phyloP scores from a whole-genome alignment of 1,284 basidiomycete species.

The Volvariella surrecta region DNA sequence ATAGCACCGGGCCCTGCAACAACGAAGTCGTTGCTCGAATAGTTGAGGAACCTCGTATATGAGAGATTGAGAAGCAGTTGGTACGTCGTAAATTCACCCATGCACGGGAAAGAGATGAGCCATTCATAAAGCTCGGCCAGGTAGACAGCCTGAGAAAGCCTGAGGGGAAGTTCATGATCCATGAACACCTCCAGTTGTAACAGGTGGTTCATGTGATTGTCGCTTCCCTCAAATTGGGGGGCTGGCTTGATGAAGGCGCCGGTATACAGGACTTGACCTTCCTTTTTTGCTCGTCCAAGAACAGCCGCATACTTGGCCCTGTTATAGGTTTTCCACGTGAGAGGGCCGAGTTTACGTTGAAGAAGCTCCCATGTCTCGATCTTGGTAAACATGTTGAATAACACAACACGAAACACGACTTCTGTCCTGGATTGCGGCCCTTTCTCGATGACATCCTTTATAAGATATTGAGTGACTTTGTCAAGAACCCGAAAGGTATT shows the following conservation, averaged over 20 bases:
- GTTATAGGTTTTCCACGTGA: conserved; percentile 43
- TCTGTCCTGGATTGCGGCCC: conserved; percentile 46
- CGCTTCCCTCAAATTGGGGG: conserved; percentile 30
- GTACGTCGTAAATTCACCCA: conserved; percentile 54
- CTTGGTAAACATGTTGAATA: conserved; percentile 54
- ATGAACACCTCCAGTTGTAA: conserved; percentile 48
- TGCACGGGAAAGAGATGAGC: conserved; percentile 44
- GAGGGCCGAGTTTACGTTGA: conserved; percentile 33
- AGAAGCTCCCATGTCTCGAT: conserved; percentile 56
- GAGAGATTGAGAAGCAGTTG: conserved; percentile 49
- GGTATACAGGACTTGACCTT: conserved; percentile 41
- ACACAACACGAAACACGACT: conserved; percentile 48
- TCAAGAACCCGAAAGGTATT: conserved; percentile 57
- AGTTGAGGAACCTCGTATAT: conserved; percentile 46
- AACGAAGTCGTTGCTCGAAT: conserved; percentile 52
- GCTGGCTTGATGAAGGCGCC: conserved; percentile 59
- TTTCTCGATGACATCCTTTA: conserved; percentile 51
- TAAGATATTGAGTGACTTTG: conserved; percentile 48
- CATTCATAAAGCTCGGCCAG: conserved; percentile 47
- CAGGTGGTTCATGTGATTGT: conserved; percentile 46
- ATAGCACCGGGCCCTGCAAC: conserved; percentile 49
- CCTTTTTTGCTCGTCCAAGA: conserved; percentile 28
- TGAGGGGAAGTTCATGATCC: conserved; percentile 33
- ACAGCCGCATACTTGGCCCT: conserved; percentile 37
- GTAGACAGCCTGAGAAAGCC: conserved; percentile 32